Evolutionary conservation across 495 filamentous ascomycete genomes (phyloP), one percentile per base, ranked within the genome.

Genomic region (Xylaria flabelliformis): DNA sequence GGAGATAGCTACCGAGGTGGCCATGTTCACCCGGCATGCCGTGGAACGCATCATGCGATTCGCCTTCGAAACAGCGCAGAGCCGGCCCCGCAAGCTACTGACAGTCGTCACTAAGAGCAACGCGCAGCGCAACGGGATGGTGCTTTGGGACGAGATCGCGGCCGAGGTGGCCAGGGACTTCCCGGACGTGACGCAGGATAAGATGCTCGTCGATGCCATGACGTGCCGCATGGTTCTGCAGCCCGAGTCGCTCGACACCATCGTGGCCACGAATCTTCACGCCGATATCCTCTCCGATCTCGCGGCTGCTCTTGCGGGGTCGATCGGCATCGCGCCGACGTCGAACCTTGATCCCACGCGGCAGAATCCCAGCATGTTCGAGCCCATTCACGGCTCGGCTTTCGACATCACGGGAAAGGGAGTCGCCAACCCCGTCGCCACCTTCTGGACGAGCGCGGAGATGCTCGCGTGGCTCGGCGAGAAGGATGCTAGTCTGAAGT

Each of bases 381-480:
- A 91, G 84, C 89, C 89, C 0, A 91, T 91, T 58, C 90, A 91
- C 72, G 89, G 90, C 9, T 88, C 85, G n/a, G 90, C 90, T 1
- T 90, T 90, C 39, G 91, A 92, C 75, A 91, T 93, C 70, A 89
- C 89, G 0, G 90, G 91, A 2, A 88, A 88, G 77, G 90, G 90
- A 0, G 82, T 91, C 34, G 90, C 91, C 5, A 92, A 93, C 77
- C 90, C 90, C 0, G 85, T 92, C 0, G 90, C 85, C 9, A 90
- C 90, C 0, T 90, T 93, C 78, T 92, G 90, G 90, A 90, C 87
- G 4, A 89, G 86, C 6, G 87, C 87, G 1, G 90, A 92, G 78
- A 93, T 92, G 91, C 82, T 92, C 50, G 81, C 80, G 8, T 92
- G 90, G 90, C 72, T 93, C 41, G 89, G 89, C 3, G 83, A 90